Conservation (phyloP, 1,139 yeast species). For the Taiozyma sp. region DNA sequence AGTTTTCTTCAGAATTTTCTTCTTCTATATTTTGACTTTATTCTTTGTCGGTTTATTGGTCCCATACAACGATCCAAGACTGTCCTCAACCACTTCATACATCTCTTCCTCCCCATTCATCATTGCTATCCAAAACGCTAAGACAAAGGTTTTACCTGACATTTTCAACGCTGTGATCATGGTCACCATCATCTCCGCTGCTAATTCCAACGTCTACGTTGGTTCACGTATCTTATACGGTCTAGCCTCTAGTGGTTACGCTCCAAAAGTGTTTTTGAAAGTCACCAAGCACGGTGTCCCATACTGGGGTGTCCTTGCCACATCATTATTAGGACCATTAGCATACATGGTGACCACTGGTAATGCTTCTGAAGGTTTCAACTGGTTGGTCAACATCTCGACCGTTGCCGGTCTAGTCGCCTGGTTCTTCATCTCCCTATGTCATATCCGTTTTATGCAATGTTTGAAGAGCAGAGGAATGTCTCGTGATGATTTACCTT, state of each 20-base stretch:
- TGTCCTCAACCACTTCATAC: conserved; percentile 37
- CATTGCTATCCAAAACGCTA: conserved; percentile 59
- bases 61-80: conserved; percentile 65
- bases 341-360: conserved; percentile 58
- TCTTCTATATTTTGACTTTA: conserved; percentile 75
- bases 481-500: conserved; percentile 60
- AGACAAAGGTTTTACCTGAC: conserved; percentile 62
- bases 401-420: conserved; percentile 73
- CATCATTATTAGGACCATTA: conserved; percentile 56
- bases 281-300: conserved; percentile 68
- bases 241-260: conserved; percentile 54
- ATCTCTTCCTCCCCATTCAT: conserved; percentile 75
- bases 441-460: conserved; percentile 64
- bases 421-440: conserved; percentile 62
- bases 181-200: conserved; percentile 68
- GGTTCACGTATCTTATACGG: conserved; percentile 72
- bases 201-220: conserved; percentile 74
- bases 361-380: conserved; percentile 64
- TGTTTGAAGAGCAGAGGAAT: conserved; percentile 55
- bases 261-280: conserved; percentile 48
- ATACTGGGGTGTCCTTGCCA: conserved; percentile 47
- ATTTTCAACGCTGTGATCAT: conserved; percentile 74
- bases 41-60: conserved; percentile 80
- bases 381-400: conserved; percentile 78
- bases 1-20: conserved; percentile 72